Base-by-base conservation (phyloP, 768 basidiomycete species). In the Tubosaeta sp. region DNA sequence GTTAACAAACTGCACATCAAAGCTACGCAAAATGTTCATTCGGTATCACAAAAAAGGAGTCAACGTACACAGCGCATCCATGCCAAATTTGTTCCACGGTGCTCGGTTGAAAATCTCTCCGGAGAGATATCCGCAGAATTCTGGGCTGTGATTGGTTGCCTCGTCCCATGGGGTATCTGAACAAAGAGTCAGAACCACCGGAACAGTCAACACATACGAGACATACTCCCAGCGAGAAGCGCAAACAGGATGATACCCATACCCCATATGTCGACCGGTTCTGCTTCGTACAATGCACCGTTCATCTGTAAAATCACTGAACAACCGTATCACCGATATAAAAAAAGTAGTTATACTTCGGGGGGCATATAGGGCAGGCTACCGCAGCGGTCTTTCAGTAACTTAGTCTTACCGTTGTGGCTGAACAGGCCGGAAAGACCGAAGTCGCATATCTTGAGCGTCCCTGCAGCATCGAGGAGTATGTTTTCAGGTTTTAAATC, bases 161-260 rank as follows among this genome's bases (percentile, higher is more conserved):
- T 95, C 88, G 62, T 97, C 97, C 97, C 97, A 98, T 2, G 97
- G 97, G 0, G 97, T 97, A 63, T 97, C 95, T 97, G 49, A 33
- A 25, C 6, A 54, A 37, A 10, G 13, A 17, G 41, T 59, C 3
- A 54, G 38, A 41, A 43, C 6, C 8, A 11, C 11, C 11, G 6
- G 14, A 29, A 32, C 4, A 22, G 7, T n/a, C 14, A 8, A 33
- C 1, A 34, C 3, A 26, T 12, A 19, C 0, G 41, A 66, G 6
- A 76, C 86, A 33, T 65, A 95, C 95, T 98, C 43, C 97, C 97
- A 8, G 80, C 85, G 0, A 98, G 75, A 43, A 99, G 73, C 0
- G 95, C 90, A 65, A 90, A 98, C 1, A 99, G 73, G 43, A 99
- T 95, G 26, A 98, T 89, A 1, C 97, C 97, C 38, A 91, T 81